Evolutionary conservation across 2,329 filamentous ascomycete species (phyloP).

Genomic region (Teratosphaeria zuluensis): DNA sequence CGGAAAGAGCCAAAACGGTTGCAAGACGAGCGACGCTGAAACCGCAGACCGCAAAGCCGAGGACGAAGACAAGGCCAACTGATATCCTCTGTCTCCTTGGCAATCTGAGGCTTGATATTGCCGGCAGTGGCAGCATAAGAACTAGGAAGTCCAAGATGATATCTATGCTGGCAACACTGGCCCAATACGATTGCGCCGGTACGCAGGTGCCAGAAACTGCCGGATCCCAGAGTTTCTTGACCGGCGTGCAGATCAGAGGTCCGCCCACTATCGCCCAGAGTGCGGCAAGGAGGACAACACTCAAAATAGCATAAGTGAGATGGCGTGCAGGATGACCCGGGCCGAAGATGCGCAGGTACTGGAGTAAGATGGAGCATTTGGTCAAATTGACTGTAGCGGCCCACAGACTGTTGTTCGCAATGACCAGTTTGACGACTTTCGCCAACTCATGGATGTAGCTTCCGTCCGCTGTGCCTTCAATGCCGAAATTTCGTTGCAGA

Average conservation of each 20-base stretch:
- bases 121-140: constrained; percentile 36
- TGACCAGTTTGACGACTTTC: constrained; percentile 20
- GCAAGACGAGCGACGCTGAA: constrained; percentile 17
- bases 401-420: constrained; percentile 26
- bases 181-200: constrained; percentile 32
- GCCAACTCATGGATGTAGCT: constrained; percentile 5
- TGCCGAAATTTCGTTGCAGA: constrained; percentile 7
- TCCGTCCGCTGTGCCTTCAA: background rate
- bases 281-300: constrained; percentile 17
- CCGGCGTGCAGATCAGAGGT: constrained; percentile 33
- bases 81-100: constrained; percentile 33
- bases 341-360: constrained; percentile 39
- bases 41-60: constrained; percentile 29
- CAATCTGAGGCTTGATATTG: constrained; percentile 31
- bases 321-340: constrained; percentile 25
- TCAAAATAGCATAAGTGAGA: constrained; percentile 30
- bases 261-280: constrained; percentile 28
- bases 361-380: constrained; percentile 40
- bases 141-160: constrained; percentile 37
- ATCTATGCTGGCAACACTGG: constrained; percentile 35
- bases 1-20: constrained; percentile 13
- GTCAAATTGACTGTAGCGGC: constrained; percentile 29
- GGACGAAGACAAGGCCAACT: constrained; percentile 34
- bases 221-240: constrained; percentile 33
- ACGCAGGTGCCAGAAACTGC: constrained; percentile 27